phyloP scores from a whole-genome alignment of 2,329 filamentous ascomycete genomes.

The Penicillium polonicum region DNA sequence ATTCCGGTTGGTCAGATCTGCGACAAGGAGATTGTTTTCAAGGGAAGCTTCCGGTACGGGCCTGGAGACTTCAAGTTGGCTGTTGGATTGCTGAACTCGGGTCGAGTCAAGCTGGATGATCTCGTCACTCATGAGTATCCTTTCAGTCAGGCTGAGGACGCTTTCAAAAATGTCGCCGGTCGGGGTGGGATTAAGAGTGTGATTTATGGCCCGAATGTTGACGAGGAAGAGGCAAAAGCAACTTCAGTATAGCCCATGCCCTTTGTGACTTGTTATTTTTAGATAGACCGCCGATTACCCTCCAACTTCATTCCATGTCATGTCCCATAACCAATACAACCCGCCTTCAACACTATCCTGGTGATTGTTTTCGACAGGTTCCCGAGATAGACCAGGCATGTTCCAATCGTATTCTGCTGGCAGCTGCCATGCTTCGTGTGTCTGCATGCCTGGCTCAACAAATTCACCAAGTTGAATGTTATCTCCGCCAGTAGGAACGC shows the following conservation, averaged over 20 bases:
- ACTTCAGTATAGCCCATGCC: neutral
- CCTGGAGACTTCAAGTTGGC: slow-evolving; percentile 80
- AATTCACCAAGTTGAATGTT: neutral
- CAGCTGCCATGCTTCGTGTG: slow-evolving; percentile 3
- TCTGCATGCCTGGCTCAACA: neutral
- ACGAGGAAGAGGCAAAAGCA: slow-evolving; percentile 16
- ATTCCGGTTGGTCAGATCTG: slow-evolving; percentile 71
- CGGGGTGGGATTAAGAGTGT: slow-evolving; percentile 58
- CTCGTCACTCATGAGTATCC: slow-evolving; percentile 71
- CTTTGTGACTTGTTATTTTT: neutral
- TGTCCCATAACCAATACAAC: slow-evolving; percentile 34
- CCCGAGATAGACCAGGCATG: neutral
- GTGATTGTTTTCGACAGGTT: neutral
- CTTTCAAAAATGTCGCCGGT: slow-evolving; percentile 77
- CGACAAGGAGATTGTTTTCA: slow-evolving; percentile 78
- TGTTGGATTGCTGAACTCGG: slow-evolving; percentile 64
- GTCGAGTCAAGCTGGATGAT: slow-evolving; percentile 67
- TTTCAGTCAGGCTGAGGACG: slow-evolving; percentile 76
- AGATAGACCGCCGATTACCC: neutral
- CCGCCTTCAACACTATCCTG: slow-evolving; percentile 23
- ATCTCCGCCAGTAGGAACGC: neutral
- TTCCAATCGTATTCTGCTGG: slow-evolving; percentile 14
- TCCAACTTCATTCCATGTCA: slow-evolving; percentile 24
- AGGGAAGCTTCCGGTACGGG: slow-evolving; percentile 83
- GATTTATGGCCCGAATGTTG: slow-evolving; percentile 34